phyloP scores from a whole-genome alignment of 345 rosid genomes.

The sweet orange (Citrus sinensis) region DVS_A1.0 CM039162.1:21317501-21318000 shows the following conservation, averaged over 20 bases:
- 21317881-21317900: too few species aligned
- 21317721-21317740: conserved; percentile 2
- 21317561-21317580: neutral
- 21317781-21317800: neutral
- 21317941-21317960: too few species aligned
- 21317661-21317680: neutral
- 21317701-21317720: neutral
- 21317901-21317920: too few species aligned
- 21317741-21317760: neutral
- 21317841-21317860: neutral
- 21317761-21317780: neutral
- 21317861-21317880: neutral
- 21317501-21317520: conserved; percentile 99
- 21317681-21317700: neutral
- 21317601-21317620: neutral
- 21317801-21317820: neutral
- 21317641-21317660: conserved; percentile 4
- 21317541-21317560: conserved; percentile 23
- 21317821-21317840: neutral
- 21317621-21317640: neutral
- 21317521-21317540: conserved; percentile 76
- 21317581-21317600: too few species aligned
- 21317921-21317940: too few species aligned
- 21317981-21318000: too few species aligned
- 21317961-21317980: too few species aligned